Conservation (phyloP, 2,329 filamentous ascomycete genomes). For the Diaporthe capsici region DNA sequence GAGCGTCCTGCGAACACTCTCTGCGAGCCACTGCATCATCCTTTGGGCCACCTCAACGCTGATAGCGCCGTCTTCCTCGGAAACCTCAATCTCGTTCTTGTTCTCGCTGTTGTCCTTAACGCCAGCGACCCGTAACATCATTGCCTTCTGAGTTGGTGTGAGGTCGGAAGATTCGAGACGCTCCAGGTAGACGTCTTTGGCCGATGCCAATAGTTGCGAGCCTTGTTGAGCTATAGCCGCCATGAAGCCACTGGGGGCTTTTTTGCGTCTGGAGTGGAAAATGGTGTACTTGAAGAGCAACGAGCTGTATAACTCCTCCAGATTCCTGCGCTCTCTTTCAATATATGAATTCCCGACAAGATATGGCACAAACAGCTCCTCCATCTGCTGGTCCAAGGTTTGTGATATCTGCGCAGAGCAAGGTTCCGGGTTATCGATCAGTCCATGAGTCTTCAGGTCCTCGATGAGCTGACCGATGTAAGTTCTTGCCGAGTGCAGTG, state of each 20-base stretch:
- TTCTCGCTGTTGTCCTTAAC: conserved; percentile 81
- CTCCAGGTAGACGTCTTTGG: conserved; percentile 92
- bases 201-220: conserved; percentile 88
- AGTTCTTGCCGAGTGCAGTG: conserved; percentile 88
- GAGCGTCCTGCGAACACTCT: conserved; percentile 90
- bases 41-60: conserved; percentile 92
- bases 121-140: conserved; percentile 91
- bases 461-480: conserved; percentile 92
- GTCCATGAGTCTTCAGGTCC: conserved; percentile 91
- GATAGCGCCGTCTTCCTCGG: conserved; percentile 88
- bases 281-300: conserved; percentile 96
- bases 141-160: conserved; percentile 87
- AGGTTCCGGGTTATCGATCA: conserved; percentile 95
- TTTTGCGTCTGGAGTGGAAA: conserved; percentile 91
- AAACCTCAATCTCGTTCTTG: conserved; percentile 90
- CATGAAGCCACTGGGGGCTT: conserved; percentile 92
- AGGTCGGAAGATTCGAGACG: conserved; percentile 90
- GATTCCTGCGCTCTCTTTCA: conserved; percentile 75
- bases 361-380: conserved; percentile 82
- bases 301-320: conserved; percentile 90
- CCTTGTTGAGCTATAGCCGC: conserved; percentile 91
- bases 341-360: conserved; percentile 79
- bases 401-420: conserved; percentile 87
- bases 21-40: conserved; percentile 97
- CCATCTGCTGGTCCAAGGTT: conserved; percentile 81